A percentile compares a stretch with the other conserved stretches of the same genome.
Evolutionary conservation across 176 grass and related monocot genomes (phyloP).

Genomic region (Alopecurus myosuroides): DNA sequence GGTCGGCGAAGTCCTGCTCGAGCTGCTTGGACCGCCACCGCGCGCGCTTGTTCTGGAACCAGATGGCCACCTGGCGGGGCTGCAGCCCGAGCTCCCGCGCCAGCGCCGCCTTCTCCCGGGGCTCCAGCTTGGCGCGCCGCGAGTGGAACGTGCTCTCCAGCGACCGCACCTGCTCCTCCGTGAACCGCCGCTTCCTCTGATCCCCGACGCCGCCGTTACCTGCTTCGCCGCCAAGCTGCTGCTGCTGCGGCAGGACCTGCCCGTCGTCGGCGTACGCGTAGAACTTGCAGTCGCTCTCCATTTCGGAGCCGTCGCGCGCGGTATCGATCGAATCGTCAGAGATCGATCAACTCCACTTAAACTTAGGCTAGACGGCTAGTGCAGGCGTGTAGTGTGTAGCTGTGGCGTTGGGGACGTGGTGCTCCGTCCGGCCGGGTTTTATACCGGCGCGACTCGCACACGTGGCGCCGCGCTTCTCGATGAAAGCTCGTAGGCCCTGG

Average conservation of each 20-base stretch:
- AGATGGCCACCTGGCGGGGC: constrained; percentile 93
- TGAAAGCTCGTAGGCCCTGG: neutral
- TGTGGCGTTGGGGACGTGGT: neutral
- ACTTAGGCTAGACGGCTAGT: neutral
- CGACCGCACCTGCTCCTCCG: constrained; percentile 89
- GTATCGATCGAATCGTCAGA: neutral
- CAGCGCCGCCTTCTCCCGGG: constrained; percentile 71
- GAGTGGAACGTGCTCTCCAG: constrained; percentile 83
- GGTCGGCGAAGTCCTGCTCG: constrained; percentile 67
- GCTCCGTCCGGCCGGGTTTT: neutral
- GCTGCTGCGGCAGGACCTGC: neutral
- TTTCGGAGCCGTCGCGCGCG: neutral
- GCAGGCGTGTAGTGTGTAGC: neutral
- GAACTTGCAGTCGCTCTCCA: constrained; percentile 35
- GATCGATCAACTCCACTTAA: neutral
- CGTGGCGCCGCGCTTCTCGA: neutral
- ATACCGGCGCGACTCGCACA: constrained; percentile 6
- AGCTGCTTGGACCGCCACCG: constrained; percentile 93
- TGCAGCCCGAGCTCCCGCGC: constrained; percentile 78
- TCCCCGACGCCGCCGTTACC: neutral
- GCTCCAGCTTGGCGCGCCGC: constrained; percentile 69
- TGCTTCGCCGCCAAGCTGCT: neutral
- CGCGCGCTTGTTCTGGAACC: constrained; percentile 98
- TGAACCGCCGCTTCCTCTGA: constrained; percentile 86
- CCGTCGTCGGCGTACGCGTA: neutral